Conservation (phyloP, 148 eudicot genomes). For the Silene uniflora region DNA sequence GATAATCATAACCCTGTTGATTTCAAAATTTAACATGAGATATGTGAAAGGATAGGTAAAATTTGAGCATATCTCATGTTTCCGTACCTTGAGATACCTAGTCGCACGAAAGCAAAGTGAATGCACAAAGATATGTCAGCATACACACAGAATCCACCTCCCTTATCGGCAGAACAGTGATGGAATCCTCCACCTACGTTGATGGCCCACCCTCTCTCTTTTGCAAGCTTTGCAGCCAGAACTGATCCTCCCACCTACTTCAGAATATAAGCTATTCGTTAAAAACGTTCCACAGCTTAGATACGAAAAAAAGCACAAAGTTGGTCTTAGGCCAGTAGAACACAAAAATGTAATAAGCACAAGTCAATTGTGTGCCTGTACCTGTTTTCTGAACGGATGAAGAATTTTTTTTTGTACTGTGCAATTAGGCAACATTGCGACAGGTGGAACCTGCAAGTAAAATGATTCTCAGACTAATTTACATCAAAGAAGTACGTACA, state of each 20-base stretch:
- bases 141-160: slow-evolving; percentile 95
- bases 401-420: slow-evolving; percentile 72
- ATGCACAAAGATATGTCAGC: slow-evolving; percentile 89
- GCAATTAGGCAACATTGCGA: slow-evolving; percentile 74
- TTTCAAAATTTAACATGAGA: slow-evolving; percentile 14
- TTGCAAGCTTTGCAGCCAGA: slow-evolving; percentile 88
- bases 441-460: slow-evolving; percentile 73
- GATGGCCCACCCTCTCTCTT: slow-evolving; percentile 93
- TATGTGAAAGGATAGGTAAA: neutral
- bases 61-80: neutral
- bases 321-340: neutral
- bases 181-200: slow-evolving; percentile 98
- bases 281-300: neutral
- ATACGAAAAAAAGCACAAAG: neutral
- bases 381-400: slow-evolving; percentile 88
- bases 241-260: slow-evolving; percentile 84
- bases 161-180: slow-evolving; percentile 79
- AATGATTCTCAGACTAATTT: neutral
- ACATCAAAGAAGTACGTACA: slow-evolving; percentile 1
- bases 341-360: neutral
- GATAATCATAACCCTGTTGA: slow-evolving; percentile 78
- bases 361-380: slow-evolving; percentile 13
- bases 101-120: slow-evolving; percentile 61
- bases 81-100: slow-evolving; percentile 65
- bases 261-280: neutral